Evolutionary conservation across 768 basidiomycete genomes (phyloP).

Genomic region (Stropharia rugosoannulata): DNA sequence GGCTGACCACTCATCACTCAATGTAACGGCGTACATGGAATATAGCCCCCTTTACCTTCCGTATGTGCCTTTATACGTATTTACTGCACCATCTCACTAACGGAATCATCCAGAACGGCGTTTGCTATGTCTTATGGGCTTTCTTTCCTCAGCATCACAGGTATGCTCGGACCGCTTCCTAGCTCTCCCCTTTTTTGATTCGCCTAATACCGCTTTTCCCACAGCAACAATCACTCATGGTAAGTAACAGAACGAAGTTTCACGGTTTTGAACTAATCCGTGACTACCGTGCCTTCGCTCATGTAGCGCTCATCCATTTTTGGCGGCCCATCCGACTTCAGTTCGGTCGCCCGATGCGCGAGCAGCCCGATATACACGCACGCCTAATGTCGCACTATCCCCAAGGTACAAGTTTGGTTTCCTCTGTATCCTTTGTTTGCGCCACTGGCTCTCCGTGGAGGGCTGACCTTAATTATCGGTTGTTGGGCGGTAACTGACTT

Average conservation of each 20-base stretch:
- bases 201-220: neutral
- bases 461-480: too few relatives aligned
- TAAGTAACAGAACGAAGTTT: constrained; percentile 8
- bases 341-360: constrained; percentile 47
- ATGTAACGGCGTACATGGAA: constrained; percentile 41
- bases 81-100: neutral
- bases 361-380: constrained; percentile 60
- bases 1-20: constrained; percentile 35
- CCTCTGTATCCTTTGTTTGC: neutral
- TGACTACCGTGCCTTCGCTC: constrained; percentile 1
- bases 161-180: constrained; percentile 19
- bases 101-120: constrained; percentile 36
- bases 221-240: constrained; percentile 48
- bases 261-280: neutral
- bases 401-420: constrained; percentile 29
- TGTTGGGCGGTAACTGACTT: too few relatives aligned
- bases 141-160: constrained; percentile 64
- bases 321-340: constrained; percentile 56
- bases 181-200: neutral
- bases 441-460: too few relatives aligned
- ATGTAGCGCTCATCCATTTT: constrained; percentile 48
- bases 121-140: constrained; percentile 59
- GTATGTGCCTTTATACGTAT: constrained; percentile 24
- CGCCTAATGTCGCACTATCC: constrained; percentile 58
- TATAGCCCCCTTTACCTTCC: constrained; percentile 50